phyloP scores from a whole-genome alignment of 371 early-diverging fungal genomes.

The Apophysomyces sp. region DNA sequence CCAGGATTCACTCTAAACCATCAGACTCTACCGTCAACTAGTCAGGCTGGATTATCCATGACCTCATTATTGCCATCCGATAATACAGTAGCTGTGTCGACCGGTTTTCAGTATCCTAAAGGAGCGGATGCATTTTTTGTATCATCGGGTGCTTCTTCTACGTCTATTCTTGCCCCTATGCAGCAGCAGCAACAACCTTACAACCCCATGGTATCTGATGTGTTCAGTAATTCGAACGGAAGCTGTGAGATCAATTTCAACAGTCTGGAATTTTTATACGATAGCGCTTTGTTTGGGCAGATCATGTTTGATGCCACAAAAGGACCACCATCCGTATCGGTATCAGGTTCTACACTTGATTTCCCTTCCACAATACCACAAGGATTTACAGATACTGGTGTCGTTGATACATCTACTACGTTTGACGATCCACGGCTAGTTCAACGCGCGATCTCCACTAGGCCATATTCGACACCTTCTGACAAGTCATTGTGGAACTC shows the following conservation, averaged over 20 bases:
- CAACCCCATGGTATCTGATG: not conserved
- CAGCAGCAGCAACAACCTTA: slow-evolving; percentile 8
- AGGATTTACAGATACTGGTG: not conserved
- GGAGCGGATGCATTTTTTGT: not conserved
- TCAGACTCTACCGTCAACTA: not conserved
- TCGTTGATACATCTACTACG: not conserved
- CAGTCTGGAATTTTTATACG: slow-evolving; percentile 41
- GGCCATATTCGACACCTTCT: not conserved
- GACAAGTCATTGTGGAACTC: not conserved
- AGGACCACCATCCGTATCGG: not conserved
- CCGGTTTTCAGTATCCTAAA: not conserved
- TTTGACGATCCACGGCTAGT: not conserved
- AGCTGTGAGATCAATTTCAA: slow-evolving; percentile 34
- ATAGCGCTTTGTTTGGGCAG: slow-evolving; percentile 46
- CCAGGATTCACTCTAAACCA: slow-evolving; percentile 3
- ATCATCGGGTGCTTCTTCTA: not conserved
- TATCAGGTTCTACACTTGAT: not conserved
- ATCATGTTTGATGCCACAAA: slow-evolving; percentile 38
- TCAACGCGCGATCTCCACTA: not conserved
- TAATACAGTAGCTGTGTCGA: not conserved
- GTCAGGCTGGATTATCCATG: not conserved
- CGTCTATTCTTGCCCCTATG: not conserved
- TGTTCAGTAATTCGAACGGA: not conserved
- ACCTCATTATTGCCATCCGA: not conserved
- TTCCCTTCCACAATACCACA: not conserved